Base-by-base conservation (phyloP, 352 stramenopile genomes). In the Globisporangium sylvaticum region DNA sequence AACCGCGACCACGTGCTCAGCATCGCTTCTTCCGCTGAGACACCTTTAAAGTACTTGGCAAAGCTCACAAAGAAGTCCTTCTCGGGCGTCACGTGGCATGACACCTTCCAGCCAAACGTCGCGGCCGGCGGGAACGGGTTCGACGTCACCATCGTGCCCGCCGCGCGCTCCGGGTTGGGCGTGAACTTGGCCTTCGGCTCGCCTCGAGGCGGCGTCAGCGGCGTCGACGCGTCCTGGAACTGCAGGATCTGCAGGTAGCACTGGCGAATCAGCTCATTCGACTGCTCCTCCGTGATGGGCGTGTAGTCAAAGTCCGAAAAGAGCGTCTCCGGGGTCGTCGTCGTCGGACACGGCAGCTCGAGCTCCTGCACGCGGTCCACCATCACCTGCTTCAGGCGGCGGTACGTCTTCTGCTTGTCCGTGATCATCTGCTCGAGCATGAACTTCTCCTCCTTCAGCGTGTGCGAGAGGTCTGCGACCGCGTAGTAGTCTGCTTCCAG, bases 391-490 rank as follows among this genome's bases (percentile, higher is more conserved):
- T 73, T 53, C 64, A 72, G 68, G n/a, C 58, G 69, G 37, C 50
- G 69, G n/a, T 58, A 64, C 31, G 54, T 71, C 54, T 71, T 71
- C 29, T 71, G 65, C 62, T 73, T 66, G 18, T 73, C 67, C 9
- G 56, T 66, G 15, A 73, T 50, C 46, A 65, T 60, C 24, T 57
- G 74, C 59, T 86, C 76, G 55, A 81, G 67, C 75, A 89, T 79
- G 59, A 82, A 88, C 62, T 87, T 86, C 42, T 90, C 80, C 29
- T 85, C 77, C 68, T 89, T 83, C 15, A 89, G 67, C 37, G 69
- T 74, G 50, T 82, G 77, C 15, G 82, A 89, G 18, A 85, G 54
- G 48, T 87, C 82, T 1, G 82, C 80, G 53, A 88, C 63, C 4
- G 71, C 72, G 18, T 77, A 79, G 66, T 88, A 90, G 48, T 87